Conservation (phyloP, 257 asterid genomes). For the Solanum virginianum region DNA sequence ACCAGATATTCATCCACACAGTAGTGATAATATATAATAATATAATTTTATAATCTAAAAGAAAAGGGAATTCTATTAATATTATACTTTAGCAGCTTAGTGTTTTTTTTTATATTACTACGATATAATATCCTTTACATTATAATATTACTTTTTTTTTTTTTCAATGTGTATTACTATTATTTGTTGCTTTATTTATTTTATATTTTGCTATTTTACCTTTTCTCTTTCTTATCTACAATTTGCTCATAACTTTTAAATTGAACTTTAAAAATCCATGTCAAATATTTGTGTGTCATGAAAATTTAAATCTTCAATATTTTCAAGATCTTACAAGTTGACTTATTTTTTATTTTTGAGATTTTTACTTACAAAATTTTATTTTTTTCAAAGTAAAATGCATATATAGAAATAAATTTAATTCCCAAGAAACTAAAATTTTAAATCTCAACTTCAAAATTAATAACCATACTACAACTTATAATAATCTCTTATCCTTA, state of each 20-base stretch:
- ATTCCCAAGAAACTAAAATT: no score
- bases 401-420: background rate
- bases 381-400: background rate
- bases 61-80: background rate
- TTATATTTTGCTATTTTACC: no score
- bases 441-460: background rate
- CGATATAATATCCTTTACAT: background rate
- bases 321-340: background rate
- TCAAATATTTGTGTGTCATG: background rate
- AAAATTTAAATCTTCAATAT: background rate
- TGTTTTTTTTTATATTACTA: background rate
- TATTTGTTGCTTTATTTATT: no score
- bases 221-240: background rate
- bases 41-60: background rate
- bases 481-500: background rate
- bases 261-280: background rate
- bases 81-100: background rate
- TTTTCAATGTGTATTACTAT: background rate
- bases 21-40: background rate
- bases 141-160: background rate
- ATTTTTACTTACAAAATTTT: rapidly evolving
- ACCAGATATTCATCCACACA: background rate
- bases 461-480: background rate
- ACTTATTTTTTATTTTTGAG: background rate
- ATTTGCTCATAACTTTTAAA: background rate